A percentile compares a stretch with the other conserved stretches of the same genome.
phyloP scores from a whole-genome alignment of 75 land plant genomes.

The Pinus tabuliformis region DNA sequence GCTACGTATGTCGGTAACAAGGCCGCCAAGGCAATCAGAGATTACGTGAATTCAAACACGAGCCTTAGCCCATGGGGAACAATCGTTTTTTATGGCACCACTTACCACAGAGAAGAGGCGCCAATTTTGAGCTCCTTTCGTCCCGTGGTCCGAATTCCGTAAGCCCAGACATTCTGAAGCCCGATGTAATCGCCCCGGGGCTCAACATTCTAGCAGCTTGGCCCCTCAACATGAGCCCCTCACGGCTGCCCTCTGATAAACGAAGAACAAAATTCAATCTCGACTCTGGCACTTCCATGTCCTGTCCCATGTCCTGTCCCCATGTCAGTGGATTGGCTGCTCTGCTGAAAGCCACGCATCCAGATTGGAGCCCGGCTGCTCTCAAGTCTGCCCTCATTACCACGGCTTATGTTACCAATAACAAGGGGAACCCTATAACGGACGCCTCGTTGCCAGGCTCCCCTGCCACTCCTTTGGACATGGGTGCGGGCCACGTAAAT shows the following conservation, averaged over 20 bases:
- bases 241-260: neutral
- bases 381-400: constrained; percentile 79
- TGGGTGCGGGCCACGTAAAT: constrained; percentile 67
- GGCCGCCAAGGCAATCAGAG: constrained; percentile 39
- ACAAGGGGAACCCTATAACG: constrained; percentile 28
- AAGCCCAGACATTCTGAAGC: constrained; percentile 27
- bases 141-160: constrained; percentile 32
- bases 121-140: no score
- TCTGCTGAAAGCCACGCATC: constrained; percentile 52
- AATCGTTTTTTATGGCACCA: no score
- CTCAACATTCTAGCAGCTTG: constrained; percentile 13
- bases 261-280: no score
- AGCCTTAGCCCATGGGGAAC: constrained; percentile 11
- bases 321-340: constrained; percentile 52
- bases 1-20: constrained; percentile 42
- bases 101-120: no score
- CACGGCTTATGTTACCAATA: no score
- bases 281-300: no score
- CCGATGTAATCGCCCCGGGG: constrained; percentile 13
- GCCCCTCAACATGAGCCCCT: neutral
- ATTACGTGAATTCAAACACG: no score
- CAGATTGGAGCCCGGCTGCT: constrained; percentile 78
- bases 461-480: neutral
- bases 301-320: no score
- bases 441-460: constrained; percentile 17